Conservation (phyloP, 331 rosid genomes). For the Dryas integrifolia region DNA sequence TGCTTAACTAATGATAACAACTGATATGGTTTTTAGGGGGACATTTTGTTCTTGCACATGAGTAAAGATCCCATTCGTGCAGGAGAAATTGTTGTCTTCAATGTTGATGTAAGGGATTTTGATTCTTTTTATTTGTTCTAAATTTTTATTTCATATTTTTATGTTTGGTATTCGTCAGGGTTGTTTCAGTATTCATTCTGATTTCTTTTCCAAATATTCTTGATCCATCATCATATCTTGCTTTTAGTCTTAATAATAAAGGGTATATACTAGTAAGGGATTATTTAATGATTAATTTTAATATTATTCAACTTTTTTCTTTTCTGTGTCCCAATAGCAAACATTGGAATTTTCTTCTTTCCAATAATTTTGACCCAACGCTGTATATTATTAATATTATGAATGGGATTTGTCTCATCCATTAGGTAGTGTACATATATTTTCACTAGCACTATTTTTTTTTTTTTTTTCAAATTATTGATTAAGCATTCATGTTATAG, state of each 20-base stretch:
- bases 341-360: background rate
- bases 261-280: background rate
- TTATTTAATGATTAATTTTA: background rate
- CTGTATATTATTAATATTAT: background rate
- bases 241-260: background rate
- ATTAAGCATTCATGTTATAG: background rate
- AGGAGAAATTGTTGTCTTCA: conserved; percentile 88
- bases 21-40: conserved; percentile 51
- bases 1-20: conserved; percentile 13
- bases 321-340: background rate
- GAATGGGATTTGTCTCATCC: background rate
- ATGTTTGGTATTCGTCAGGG: background rate
- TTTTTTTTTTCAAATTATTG: background rate
- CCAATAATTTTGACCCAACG: background rate
- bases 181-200: background rate
- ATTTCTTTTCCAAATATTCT: background rate
- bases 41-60: conserved; percentile 83
- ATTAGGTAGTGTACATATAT: background rate
- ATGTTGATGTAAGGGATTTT: conserved; percentile 61
- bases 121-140: background rate
- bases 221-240: background rate
- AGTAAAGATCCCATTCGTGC: conserved; percentile 81
- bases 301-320: background rate
- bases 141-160: conserved; percentile 5
- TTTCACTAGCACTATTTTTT: conserved; percentile 1